A percentile compares a stretch with the other conserved stretches of the same genome.
phyloP scores from a whole-genome alignment of 2,329 filamentous ascomycete species.

The Fusarium metavorans region DNA sequence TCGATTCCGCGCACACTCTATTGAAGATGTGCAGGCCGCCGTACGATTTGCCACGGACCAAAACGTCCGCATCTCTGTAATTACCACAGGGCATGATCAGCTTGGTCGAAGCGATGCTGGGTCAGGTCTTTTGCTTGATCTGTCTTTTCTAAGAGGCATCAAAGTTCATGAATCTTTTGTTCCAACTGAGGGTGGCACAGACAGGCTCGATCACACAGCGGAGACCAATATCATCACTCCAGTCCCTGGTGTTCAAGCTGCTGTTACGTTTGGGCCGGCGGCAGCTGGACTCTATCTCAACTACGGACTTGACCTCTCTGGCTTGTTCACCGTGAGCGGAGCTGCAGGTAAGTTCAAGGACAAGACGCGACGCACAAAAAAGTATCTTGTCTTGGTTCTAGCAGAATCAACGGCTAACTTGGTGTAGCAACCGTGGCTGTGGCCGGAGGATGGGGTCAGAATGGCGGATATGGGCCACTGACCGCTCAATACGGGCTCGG shows the following conservation, averaged over 20 bases:
- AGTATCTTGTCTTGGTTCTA: too few species aligned
- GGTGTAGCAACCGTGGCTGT: not conserved
- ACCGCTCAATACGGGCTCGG: not conserved
- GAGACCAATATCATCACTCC: not conserved
- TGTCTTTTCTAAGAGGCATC: not conserved
- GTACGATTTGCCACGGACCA: not conserved
- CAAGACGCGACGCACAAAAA: not conserved
- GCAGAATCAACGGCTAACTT: not conserved
- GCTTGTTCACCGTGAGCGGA: not conserved
- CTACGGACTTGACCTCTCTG: not conserved
- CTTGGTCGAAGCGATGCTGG: not conserved
- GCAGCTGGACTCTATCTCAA: not conserved
- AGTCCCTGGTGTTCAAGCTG: not conserved
- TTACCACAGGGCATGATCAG: not conserved
- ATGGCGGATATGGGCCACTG: not conserved
- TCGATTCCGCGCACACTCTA: not conserved
- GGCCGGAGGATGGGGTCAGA: not conserved
- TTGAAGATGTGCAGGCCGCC: not conserved
- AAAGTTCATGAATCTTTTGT: not conserved
- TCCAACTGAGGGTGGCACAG: not conserved
- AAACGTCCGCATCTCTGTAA: not conserved
- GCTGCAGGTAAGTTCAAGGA: not conserved
- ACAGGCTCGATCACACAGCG: not conserved
- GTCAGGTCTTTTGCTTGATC: not conserved
- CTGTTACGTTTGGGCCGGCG: not conserved